phyloP scores from a whole-genome alignment of 2,329 filamentous ascomycete species.

The Colletotrichum cuscutae region DNA sequence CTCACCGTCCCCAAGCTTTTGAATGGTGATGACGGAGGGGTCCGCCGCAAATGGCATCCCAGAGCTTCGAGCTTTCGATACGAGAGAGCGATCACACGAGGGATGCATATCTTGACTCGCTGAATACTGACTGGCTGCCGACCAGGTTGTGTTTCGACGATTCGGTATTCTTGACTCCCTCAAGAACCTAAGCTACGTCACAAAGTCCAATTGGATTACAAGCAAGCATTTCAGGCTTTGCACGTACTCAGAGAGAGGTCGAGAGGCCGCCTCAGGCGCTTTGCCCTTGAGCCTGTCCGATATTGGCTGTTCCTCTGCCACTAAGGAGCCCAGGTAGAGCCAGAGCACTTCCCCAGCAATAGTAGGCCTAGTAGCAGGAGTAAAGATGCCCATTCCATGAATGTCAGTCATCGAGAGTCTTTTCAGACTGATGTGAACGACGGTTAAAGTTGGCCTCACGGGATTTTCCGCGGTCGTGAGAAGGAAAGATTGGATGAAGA shows the following conservation, averaged over 20 bases:
- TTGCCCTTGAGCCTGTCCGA: neutral
- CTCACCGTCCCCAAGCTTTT: neutral
- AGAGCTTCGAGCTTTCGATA: neutral
- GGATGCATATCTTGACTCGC: neutral
- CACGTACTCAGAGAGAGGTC: neutral
- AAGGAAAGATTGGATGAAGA: neutral
- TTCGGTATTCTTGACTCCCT: neutral
- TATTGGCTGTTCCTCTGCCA: neutral
- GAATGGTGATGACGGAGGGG: neutral
- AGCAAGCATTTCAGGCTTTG: neutral
- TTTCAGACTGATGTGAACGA: neutral
- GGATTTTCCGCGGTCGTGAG: neutral
- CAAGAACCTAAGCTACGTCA: neutral
- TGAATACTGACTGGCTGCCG: neutral
- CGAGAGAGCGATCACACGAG: neutral
- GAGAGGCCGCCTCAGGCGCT: no score
- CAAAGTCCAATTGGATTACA: neutral
- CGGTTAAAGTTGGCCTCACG: neutral
- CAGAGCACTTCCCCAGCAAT: neutral
- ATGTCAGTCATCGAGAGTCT: neutral
- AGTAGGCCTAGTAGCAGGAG: no score
- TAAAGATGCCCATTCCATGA: no score
- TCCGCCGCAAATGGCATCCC: neutral
- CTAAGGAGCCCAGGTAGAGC: neutral
- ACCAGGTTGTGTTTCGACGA: neutral